Percentiles rank a stretch among this genome's conserved stretches.
phyloP scores from a whole-genome alignment of 2,329 filamentous ascomycete species.

The Epichloe sylvatica region DNA sequence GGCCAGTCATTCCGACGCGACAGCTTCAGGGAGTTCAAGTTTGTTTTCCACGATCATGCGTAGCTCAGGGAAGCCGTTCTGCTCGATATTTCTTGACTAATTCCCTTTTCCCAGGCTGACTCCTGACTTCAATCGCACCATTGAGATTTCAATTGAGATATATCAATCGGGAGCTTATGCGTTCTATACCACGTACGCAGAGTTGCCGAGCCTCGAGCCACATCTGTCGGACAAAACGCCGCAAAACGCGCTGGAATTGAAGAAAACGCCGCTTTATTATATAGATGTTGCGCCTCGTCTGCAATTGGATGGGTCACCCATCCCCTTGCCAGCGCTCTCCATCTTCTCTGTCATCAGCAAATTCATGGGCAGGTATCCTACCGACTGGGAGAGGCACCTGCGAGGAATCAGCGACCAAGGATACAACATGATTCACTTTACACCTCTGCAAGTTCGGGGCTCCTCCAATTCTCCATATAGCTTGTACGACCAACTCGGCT shows the following conservation, averaged over 20 bases:
- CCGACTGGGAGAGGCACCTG: conserved; percentile 81
- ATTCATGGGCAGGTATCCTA: conserved; percentile 88
- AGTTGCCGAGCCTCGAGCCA: conserved; percentile 53
- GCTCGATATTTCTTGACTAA: background rate
- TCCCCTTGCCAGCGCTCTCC: conserved; percentile 83
- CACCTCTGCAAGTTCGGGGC: conserved; percentile 77
- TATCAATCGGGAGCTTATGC: conserved; percentile 74
- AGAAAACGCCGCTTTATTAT: conserved; percentile 68
- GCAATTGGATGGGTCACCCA: conserved; percentile 53
- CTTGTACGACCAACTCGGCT: conserved; percentile 79
- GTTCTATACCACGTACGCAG: conserved; percentile 86
- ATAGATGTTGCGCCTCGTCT: conserved; percentile 84
- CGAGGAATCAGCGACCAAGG: conserved; percentile 76
- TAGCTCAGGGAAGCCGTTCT: background rate
- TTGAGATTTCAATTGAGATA: conserved; percentile 82
- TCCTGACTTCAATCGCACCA: conserved; percentile 83
- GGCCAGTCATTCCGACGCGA: conserved; percentile 64
- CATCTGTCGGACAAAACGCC: conserved; percentile 12
- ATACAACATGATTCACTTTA: conserved; percentile 99
- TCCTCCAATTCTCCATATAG: conserved; percentile 95
- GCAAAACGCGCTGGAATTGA: conserved; percentile 31
- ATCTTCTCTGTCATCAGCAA: conserved; percentile 94
- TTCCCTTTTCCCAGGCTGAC: conserved; percentile 44
- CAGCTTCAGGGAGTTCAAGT: conserved; percentile 82
- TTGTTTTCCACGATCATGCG: conserved; percentile 20